A percentile compares a stretch with the other conserved stretches of the same genome.
Conservation (phyloP, 2,329 filamentous ascomycete species). For the Fusarium sp. region DNA sequence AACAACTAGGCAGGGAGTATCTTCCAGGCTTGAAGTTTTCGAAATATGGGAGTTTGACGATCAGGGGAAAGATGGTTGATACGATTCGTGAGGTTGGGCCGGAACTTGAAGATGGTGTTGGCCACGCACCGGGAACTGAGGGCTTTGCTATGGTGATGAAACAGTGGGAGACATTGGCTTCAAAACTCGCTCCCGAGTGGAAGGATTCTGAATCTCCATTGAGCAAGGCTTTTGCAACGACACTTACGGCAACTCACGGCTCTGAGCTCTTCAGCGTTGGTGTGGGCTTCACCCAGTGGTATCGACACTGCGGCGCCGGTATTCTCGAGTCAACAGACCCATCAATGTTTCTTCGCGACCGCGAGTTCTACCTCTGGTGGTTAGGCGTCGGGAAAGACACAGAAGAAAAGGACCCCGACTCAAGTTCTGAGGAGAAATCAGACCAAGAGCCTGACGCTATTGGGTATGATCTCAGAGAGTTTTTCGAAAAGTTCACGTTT, state of each 20-base stretch:
- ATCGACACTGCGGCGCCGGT: conserved; percentile 11
- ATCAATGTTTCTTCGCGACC: background rate
- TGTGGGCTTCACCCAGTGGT: conserved; percentile 4
- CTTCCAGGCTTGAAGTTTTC: background rate
- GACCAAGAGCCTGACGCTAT: background rate
- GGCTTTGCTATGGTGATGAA: background rate
- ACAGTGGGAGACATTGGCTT: background rate
- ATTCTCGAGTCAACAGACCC: background rate
- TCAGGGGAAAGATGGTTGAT: conserved; percentile 14
- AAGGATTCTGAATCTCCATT: background rate
- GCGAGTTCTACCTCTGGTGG: conserved; percentile 27
- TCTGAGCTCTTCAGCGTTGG: background rate
- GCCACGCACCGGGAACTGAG: background rate
- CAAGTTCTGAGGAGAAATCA: background rate
- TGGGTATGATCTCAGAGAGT: background rate
- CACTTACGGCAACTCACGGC: background rate
- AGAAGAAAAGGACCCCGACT: rapidly evolving
- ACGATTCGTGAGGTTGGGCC: background rate
- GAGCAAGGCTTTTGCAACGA: background rate
- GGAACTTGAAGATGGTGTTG: background rate
- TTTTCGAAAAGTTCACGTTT: background rate
- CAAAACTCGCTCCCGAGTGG: background rate
- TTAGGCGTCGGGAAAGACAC: rapidly evolving
- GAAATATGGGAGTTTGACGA: background rate
- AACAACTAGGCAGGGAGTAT: background rate